Conservation (phyloP, 768 basidiomycete species). For the Saitozyma podzolica region DNA sequence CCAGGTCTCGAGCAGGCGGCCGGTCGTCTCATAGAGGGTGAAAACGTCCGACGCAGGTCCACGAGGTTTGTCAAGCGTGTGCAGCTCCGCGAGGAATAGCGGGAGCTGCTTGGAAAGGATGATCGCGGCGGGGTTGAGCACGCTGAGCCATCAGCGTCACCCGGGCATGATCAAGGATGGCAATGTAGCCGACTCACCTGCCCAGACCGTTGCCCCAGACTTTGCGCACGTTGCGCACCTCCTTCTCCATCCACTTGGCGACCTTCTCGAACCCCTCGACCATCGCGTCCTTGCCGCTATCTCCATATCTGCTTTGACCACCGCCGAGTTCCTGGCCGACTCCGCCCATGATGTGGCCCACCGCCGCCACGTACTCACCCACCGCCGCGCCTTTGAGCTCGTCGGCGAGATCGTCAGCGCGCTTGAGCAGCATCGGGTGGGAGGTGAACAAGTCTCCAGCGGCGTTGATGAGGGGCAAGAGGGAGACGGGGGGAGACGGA, state of each 20-base stretch:
- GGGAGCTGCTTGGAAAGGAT: constrained; percentile 51
- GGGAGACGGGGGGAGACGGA: constrained; percentile 32
- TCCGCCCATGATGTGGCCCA: constrained; percentile 31
- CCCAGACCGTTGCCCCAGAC: constrained; percentile 40
- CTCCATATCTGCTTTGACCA: constrained; percentile 2
- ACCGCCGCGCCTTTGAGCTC: constrained; percentile 47
- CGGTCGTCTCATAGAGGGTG: constrained; percentile 43
- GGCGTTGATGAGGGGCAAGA: constrained; percentile 29
- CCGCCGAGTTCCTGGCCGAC: constrained; percentile 16
- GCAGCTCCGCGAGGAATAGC: constrained; percentile 50
- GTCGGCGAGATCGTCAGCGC: constrained; percentile 32
- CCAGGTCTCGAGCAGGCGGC: constrained; percentile 39
- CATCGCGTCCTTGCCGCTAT: constrained; percentile 24
- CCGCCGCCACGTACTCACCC: constrained; percentile 45
- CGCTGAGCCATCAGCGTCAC: constrained; percentile 12
- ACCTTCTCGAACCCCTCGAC: constrained; percentile 45
- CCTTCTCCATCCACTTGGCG: constrained; percentile 48
- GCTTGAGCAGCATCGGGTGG: constrained; percentile 12
- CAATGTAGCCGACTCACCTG: constrained; percentile 26
- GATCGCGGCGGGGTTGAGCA: constrained; percentile 43
- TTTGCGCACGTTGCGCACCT: constrained; percentile 29
- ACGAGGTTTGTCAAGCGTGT: constrained; percentile 39
- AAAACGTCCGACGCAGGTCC: constrained; percentile 45
- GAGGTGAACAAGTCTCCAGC: constrained; percentile 18
- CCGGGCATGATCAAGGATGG: background rate